A percentile compares a stretch with the other conserved stretches of the same genome.
These are phyloP conservation scores for Carex parvula DNA, from an alignment of 176 grass and related monocot species.

Conservation along the genomic window DNA sequence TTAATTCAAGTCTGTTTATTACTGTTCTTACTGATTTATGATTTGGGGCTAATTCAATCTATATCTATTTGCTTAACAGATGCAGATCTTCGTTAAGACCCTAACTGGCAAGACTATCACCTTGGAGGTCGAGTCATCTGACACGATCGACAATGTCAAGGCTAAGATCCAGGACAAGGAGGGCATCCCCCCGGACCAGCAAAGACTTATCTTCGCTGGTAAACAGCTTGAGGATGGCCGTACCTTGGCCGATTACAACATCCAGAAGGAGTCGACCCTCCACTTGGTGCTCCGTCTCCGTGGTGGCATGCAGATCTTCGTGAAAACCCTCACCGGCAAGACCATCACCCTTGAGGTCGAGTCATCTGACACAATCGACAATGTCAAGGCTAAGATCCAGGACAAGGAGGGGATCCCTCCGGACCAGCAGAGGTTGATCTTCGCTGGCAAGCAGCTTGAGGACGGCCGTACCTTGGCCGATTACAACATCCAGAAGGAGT, in stretches of 20 bases:
- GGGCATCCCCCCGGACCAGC: slow-evolving; percentile 26
- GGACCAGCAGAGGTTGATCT: slow-evolving; percentile 19
- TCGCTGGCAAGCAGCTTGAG: background rate
- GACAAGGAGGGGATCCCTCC: slow-evolving; percentile 26
- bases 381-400: slow-evolving; percentile 29
- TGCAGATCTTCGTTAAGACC: slow-evolving; percentile 45
- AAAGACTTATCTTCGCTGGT: background rate
- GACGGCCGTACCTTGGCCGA: slow-evolving; percentile 6
- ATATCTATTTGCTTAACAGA: background rate
- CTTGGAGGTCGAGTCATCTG: slow-evolving; percentile 27
- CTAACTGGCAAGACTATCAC: slow-evolving; percentile 41
- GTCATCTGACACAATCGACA: slow-evolving; percentile 24
- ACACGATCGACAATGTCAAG: slow-evolving; percentile 22
- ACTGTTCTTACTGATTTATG: background rate
- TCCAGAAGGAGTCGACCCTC: background rate
- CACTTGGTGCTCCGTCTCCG: slow-evolving; percentile 10
- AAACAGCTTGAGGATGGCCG: slow-evolving; percentile 57
- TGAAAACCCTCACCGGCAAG: slow-evolving; percentile 34
- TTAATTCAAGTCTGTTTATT: background rate
- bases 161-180: slow-evolving; percentile 27
- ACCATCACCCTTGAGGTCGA: slow-evolving; percentile 31
- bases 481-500: slow-evolving; percentile 29
- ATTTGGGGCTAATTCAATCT: background rate
- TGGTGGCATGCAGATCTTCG: slow-evolving; percentile 32
- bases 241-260: slow-evolving; percentile 61